Evolutionary conservation across 768 basidiomycete species (phyloP), one percentile per base, ranked within the genome.

Genomic region (Termitomyces sp.): DNA sequence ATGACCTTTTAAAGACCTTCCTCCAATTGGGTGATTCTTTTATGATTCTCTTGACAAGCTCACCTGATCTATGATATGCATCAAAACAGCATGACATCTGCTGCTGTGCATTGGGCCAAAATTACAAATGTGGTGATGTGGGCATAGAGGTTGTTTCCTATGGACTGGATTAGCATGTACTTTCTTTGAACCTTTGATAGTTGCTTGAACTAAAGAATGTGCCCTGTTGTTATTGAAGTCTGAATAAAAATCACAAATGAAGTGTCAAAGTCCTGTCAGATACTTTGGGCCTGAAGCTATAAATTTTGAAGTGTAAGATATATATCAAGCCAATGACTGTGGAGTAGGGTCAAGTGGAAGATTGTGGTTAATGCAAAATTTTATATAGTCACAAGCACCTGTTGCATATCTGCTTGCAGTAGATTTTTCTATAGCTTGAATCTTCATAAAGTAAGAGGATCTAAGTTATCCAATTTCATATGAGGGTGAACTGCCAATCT

Each of bases 61-160:
- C 11, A 12, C 38, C 69, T 1, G 57, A 56, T 36, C 68, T 59
- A 63, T 72, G 71, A 52, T 70, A 72, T 9, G 59, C 67, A 56
- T 71, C 70, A 56, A 72, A 71, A 12, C 47, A 43, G 49, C 66
- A 72, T 11, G 68, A 60, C 0, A 70, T 54, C 25, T 3, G 11
- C 7, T 4, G 11, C 4, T 15, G 29, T 50, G 1, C 12, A 12
- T 29, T 12, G 2, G 2, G 48, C 48, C 5, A 2, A 1, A 3
- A 9, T 9, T 46, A 9, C 1, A 25, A 46, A 46, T 46, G 5
- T 7, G 8, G 20, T 46, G 31, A 17, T 14, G 11, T 2, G 4
- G 1, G 1, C 14, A 29, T 5, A 50, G 31, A 2, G 12, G 32
- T 6, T 31, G 31, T 34, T 50, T 45, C 17, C 17, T n/a, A n/a